These are phyloP conservation scores for Termitomyces sp. DNA, from an alignment of 768 basidiomycete species.

Conservation along the genomic window DNA sequence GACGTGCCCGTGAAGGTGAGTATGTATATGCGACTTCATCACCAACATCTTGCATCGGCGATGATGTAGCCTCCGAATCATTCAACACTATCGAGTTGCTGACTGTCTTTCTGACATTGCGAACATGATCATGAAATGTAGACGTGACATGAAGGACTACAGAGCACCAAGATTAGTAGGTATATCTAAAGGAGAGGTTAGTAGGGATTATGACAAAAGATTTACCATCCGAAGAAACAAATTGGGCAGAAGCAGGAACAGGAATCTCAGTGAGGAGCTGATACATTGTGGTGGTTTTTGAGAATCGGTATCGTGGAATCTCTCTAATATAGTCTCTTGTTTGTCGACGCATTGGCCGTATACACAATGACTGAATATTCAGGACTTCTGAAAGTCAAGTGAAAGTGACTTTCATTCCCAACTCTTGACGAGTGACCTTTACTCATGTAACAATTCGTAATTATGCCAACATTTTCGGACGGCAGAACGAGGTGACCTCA, in stretches of 20 bases:
- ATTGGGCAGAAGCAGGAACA: conserved; percentile 29
- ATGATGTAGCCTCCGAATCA: conserved; percentile 13
- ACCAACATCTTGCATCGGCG: conserved; percentile 28
- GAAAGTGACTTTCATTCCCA: no score
- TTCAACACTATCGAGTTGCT: conserved; percentile 31
- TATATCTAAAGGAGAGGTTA: not conserved
- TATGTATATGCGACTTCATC: conserved; percentile 36
- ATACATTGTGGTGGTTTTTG: conserved; percentile 23
- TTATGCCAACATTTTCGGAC: not conserved
- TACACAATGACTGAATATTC: not conserved
- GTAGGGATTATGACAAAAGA: not conserved
- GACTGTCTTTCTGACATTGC: conserved; percentile 42
- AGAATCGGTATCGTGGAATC: not conserved
- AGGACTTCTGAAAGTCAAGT: not conserved
- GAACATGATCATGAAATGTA: conserved; percentile 43
- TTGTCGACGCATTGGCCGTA: not conserved
- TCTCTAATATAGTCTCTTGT: not conserved
- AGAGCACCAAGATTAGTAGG: not conserved
- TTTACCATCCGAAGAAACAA: conserved; percentile 21
- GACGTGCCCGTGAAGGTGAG: conserved; percentile 36
- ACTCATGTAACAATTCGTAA: no score
- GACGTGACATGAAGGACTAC: conserved; percentile 41
- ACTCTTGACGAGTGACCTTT: no score
- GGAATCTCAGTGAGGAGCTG: conserved; percentile 36
- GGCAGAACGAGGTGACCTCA: no score